Evolutionary conservation across 768 basidiomycete species (phyloP).

Genomic region (Boletus eberwhitei): DNA sequence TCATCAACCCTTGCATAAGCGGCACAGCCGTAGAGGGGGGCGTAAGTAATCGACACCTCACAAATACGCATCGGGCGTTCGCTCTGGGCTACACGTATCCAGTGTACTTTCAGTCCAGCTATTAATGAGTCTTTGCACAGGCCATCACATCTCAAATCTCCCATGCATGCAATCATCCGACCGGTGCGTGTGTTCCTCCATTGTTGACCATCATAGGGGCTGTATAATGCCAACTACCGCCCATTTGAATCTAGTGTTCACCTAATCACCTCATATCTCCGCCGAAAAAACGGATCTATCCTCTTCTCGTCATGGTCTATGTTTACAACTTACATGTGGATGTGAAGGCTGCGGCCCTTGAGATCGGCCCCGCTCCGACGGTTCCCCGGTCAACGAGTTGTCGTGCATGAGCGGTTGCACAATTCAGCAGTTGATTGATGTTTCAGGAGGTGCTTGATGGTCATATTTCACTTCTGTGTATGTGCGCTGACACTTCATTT

Average conservation of each 20-base stretch:
- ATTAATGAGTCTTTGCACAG: neutral
- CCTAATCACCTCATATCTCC: slow-evolving; percentile 16
- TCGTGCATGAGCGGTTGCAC: no score
- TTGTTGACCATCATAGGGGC: neutral
- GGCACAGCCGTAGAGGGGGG: neutral
- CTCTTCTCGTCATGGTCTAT: neutral
- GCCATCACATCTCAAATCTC: neutral
- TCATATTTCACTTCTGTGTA: neutral
- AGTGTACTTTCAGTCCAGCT: neutral
- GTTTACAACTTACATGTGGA: neutral
- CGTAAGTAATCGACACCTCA: no score
- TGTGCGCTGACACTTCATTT: neutral
- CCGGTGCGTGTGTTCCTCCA: neutral
- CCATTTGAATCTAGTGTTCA: neutral
- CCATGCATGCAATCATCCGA: neutral
- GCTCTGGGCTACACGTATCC: neutral
- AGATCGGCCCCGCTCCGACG: neutral
- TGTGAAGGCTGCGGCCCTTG: neutral
- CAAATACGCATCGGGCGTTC: no score
- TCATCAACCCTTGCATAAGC: neutral
- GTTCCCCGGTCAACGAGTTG: neutral
- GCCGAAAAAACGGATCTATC: slow-evolving; percentile 9
- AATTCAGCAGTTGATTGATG: neutral
- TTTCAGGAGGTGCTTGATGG: neutral
- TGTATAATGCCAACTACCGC: neutral